These are phyloP conservation scores for Cyclospora cayetanensis DNA, from an alignment of 169 alveolate genomes.

Conservation along the genomic window DNA sequence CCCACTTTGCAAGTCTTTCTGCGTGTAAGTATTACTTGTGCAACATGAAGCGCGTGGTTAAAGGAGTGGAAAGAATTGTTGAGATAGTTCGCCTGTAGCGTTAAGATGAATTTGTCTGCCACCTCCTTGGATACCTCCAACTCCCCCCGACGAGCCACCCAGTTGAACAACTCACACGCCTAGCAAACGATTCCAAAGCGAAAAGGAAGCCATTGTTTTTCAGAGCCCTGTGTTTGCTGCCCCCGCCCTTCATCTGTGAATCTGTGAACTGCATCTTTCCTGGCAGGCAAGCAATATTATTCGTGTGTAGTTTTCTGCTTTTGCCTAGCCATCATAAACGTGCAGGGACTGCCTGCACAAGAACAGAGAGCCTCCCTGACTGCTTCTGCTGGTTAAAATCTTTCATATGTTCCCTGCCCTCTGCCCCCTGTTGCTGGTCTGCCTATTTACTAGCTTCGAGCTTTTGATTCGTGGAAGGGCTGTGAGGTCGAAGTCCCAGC, in stretches of 20 bases:
- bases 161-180: conserved; percentile 52
- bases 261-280: not conserved
- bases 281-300: not conserved
- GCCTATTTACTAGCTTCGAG: conserved; percentile 46
- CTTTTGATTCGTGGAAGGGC: not conserved
- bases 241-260: not conserved
- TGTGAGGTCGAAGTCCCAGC: conserved; percentile 57
- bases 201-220: not conserved
- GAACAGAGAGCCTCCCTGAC: not conserved
- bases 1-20: no score
- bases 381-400: not conserved
- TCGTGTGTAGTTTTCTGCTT: not conserved
- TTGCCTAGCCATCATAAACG: not conserved
- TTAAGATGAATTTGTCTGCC: not conserved
- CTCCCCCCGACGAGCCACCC: conserved; percentile 48
- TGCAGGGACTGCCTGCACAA: not conserved
- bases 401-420: no score
- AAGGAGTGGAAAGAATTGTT: conserved; percentile 38
- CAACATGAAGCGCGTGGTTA: conserved; percentile 60
- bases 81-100: conserved; percentile 24
- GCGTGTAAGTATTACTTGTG: conserved; percentile 12
- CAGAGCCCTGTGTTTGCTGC: not conserved
- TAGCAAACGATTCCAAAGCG: not conserved
- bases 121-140: not conserved
- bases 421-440: no score